Evolutionary conservation across 345 rosid species (phyloP).

Genomic region (Xanthoceras sorbifolium): DNA sequence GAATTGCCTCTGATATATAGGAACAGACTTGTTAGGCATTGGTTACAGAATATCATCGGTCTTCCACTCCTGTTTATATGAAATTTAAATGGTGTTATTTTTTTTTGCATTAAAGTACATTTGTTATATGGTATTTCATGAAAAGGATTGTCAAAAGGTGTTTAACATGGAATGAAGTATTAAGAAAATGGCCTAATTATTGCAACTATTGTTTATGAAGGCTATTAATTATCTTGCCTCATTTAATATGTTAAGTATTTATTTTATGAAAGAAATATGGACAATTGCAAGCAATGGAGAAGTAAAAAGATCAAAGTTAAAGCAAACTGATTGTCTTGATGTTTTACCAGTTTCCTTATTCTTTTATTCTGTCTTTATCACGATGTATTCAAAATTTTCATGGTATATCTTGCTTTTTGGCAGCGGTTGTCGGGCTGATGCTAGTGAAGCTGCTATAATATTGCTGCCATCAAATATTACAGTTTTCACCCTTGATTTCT

Average conservation of each 20-base stretch:
- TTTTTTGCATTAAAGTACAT: not conserved
- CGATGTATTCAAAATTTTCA: not conserved
- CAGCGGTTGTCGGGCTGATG: slow-evolving; percentile 97
- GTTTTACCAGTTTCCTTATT: not conserved
- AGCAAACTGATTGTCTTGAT: not conserved
- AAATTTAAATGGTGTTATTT: not conserved
- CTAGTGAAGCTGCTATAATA: slow-evolving; percentile 89
- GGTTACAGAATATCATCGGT: not conserved
- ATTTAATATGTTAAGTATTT: too few species aligned
- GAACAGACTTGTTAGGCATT: not conserved
- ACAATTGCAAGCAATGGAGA: not conserved
- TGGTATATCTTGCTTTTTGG: slow-evolving; percentile 35
- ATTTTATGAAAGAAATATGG: not conserved
- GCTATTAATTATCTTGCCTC: not conserved
- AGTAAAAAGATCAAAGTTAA: not conserved
- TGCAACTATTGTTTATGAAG: not conserved
- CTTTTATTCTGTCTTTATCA: not conserved
- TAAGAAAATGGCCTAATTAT: not conserved
- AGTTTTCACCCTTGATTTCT: slow-evolving; percentile 89
- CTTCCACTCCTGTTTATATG: not conserved
- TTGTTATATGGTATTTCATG: not conserved
- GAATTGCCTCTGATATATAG: not conserved
- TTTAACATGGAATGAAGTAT: not conserved
- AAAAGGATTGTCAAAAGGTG: not conserved
- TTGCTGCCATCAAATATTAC: slow-evolving; percentile 86